Evolutionary conservation across 768 basidiomycete genomes (phyloP), one percentile per base, ranked within the genome.

Genomic region (Tricholoma sp.): DNA sequence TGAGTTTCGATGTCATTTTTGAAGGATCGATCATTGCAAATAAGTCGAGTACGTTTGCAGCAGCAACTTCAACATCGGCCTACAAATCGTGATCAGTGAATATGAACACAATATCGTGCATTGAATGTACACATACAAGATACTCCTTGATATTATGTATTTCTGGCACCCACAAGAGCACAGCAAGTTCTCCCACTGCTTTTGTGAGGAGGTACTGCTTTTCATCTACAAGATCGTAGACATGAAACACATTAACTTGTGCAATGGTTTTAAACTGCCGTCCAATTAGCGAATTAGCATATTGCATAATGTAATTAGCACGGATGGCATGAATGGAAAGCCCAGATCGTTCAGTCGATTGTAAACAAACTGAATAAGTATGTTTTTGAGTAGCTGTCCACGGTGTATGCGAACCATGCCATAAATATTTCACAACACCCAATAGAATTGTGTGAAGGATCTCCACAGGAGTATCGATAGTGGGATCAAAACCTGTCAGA

Each of bases 381-480:
- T 60, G 57, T 46, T 73, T 63, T 22, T 71, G 58, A 4, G 52
- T 56, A 2, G 59, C 53, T 6, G 61, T 69, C 73, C 72, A 75
- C 2, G 56, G n/a, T 5, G 67, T 70, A 51, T 73, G 67, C 0
- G 69, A 64, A 6, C 57, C 56, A 58, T 74, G 69, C 78, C 77
- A 81, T 0, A 69, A 31, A 62, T 79, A 79, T 58, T 79, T 79
- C 27, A 71, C 67, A 29, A 74, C 55, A 0, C 79, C 78, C 14
- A 79, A 70, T 1, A 79, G 65, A 29, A 75, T 66, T 1, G 76
- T 77, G 56, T 81, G 78, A 0, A 81, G 70, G 6, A 79, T 64
- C 64, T 80, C 77, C 7, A 76, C 66, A 1, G 76, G 73, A 1
- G 73, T 75, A 62, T 76, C 21, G 11, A 22, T 22, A 45, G 34